Percentiles rank a stretch among this genome's conserved stretches.
These are phyloP conservation scores for Sechiopsis laciniata DNA, from an alignment of 306 rosid species.

Conservation along the genomic window DNA sequence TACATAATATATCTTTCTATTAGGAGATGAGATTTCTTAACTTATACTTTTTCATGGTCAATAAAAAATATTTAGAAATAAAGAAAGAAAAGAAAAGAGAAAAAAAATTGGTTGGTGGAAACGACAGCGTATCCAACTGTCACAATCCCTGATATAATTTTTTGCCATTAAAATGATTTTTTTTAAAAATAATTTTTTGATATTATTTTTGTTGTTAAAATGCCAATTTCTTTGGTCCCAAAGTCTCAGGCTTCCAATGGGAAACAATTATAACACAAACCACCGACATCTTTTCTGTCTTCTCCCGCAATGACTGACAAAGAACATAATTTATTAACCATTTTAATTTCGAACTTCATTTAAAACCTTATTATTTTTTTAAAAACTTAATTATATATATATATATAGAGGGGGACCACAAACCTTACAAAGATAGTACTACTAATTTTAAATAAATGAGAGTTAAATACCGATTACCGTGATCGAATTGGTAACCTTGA, in stretches of 20 bases:
- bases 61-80: not conserved
- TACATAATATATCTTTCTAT: constrained; percentile 39
- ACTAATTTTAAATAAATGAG: no score
- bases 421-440: no score
- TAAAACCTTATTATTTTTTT: no score
- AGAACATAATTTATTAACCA: not conserved
- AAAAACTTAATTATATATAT: no score
- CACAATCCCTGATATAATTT: constrained; percentile 2
- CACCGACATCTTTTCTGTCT: constrained; percentile 39
- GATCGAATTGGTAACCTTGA: no score
- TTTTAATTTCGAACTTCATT: not conserved
- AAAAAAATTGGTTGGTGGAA: no score
- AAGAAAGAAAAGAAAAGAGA: not conserved
- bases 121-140: not conserved
- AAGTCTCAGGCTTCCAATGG: not conserved
- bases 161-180: not conserved
- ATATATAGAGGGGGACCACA: no score
- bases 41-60: not conserved
- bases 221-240: constrained; percentile 26
- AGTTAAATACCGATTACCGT: no score
- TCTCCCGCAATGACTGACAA: constrained; percentile 35
- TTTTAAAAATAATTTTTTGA: not conserved
- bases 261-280: constrained; percentile 37
- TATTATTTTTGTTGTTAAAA: constrained; percentile 1
- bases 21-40: constrained; percentile 25